A percentile compares a stretch with the other conserved stretches of the same genome.
These are phyloP conservation scores for Monosporozyma unispora DNA, from an alignment of 805 yeast genomes.

Conservation along the genomic window DNA sequence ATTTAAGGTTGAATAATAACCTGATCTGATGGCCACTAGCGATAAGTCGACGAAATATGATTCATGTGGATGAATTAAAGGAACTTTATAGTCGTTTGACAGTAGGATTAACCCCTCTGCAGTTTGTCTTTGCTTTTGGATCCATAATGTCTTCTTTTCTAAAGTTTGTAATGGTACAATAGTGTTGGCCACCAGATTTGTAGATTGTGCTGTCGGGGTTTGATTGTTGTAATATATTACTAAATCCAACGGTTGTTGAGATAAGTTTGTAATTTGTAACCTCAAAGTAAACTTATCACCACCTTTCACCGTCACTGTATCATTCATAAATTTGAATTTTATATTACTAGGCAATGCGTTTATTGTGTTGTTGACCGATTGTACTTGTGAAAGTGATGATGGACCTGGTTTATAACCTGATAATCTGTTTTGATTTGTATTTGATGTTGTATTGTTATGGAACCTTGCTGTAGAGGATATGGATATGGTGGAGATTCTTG, in stretches of 20 bases:
- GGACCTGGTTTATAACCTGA: neutral
- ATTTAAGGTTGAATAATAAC: slow-evolving; percentile 23
- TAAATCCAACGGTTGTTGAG: slow-evolving; percentile 18
- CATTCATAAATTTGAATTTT: slow-evolving; percentile 22
- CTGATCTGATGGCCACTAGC: slow-evolving; percentile 24
- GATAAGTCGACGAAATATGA: slow-evolving; percentile 23
- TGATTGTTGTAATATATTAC: slow-evolving; percentile 24
- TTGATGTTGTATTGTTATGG: neutral
- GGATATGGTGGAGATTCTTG: slow-evolving; percentile 3
- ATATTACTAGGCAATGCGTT: slow-evolving; percentile 8
- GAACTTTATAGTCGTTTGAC: slow-evolving; percentile 28
- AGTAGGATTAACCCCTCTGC: slow-evolving; percentile 26
- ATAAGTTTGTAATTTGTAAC: slow-evolving; percentile 24
- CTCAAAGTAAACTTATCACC: slow-evolving; percentile 21
- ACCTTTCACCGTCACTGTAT: slow-evolving; percentile 12
- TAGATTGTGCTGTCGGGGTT: slow-evolving; percentile 3
- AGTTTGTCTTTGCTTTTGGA: slow-evolving; percentile 17
- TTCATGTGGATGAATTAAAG: slow-evolving; percentile 21
- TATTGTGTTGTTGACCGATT: neutral
- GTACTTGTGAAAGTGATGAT: neutral
- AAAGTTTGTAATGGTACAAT: neutral
- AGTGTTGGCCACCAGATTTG: slow-evolving; percentile 3
- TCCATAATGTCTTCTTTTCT: slow-evolving; percentile 11
- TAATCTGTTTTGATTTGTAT: neutral
- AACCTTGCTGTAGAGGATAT: slow-evolving; percentile 2